Percentiles rank a stretch among this genome's conserved stretches.
phyloP scores from a whole-genome alignment of 2,329 filamentous ascomycete species.

The Ophiostoma montium region DNA sequence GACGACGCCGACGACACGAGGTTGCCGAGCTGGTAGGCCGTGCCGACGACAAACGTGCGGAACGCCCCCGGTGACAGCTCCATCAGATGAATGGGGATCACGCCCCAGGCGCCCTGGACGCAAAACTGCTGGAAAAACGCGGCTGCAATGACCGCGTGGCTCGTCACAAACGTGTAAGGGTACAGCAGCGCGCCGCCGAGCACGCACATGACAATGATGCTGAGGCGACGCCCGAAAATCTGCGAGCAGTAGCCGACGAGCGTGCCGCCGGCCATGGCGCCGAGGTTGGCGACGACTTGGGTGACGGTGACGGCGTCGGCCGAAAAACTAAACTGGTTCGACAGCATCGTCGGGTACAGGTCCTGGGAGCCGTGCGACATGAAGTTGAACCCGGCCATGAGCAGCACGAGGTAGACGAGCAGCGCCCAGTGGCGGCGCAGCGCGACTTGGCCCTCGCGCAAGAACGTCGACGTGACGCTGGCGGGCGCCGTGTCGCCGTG shows the following conservation, averaged over 20 bases:
- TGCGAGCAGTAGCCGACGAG: slow-evolving; percentile 63
- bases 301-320: slow-evolving; percentile 19
- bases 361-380: slow-evolving; percentile 58
- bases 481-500: slow-evolving; percentile 30
- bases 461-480: slow-evolving; percentile 51
- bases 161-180: slow-evolving; percentile 54
- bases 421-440: slow-evolving; percentile 68
- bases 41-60: slow-evolving; percentile 61
- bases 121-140: slow-evolving; percentile 60
- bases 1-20: slow-evolving; percentile 54
- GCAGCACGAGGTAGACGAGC: slow-evolving; percentile 63
- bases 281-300: slow-evolving; percentile 66
- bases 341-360: slow-evolving; percentile 64
- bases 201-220: slow-evolving; percentile 47
- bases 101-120: slow-evolving; percentile 63
- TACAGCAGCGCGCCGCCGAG: slow-evolving; percentile 50
- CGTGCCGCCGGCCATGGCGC: slow-evolving; percentile 60
- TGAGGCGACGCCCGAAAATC: slow-evolving; percentile 57
- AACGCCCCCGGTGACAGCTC: slow-evolving; percentile 60
- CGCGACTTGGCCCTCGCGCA: slow-evolving; percentile 55
- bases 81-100: slow-evolving; percentile 67
- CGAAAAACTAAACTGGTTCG: slow-evolving; percentile 14
- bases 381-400: slow-evolving; percentile 88
- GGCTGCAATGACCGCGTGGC: slow-evolving; percentile 44
- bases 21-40: slow-evolving; percentile 65